Conservation (phyloP, 768 basidiomycete species). For the Trametes punicea region DNA sequence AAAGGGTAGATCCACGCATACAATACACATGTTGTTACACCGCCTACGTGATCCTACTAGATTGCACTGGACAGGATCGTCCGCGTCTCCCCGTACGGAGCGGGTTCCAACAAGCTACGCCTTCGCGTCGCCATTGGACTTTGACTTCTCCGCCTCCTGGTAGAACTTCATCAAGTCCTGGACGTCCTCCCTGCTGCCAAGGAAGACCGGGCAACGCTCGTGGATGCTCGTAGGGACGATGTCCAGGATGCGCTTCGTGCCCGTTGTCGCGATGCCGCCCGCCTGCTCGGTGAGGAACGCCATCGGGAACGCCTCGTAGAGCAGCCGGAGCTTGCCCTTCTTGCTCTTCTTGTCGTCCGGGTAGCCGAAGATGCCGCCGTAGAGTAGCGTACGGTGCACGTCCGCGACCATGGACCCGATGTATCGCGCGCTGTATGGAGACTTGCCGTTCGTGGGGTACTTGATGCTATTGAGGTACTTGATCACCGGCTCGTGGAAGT, state of each 20-base stretch:
- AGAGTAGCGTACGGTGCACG: slow-evolving; percentile 92
- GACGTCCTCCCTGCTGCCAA: slow-evolving; percentile 93
- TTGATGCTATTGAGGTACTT: slow-evolving; percentile 91
- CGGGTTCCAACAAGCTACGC: too few species aligned
- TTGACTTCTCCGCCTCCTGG: slow-evolving; percentile 33
- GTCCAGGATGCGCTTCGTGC: slow-evolving; percentile 90
- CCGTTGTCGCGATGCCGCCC: slow-evolving; percentile 95
- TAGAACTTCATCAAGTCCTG: slow-evolving; percentile 87
- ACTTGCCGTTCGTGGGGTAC: slow-evolving; percentile 71
- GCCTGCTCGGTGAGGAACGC: slow-evolving; percentile 95
- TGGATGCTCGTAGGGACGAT: slow-evolving; percentile 85
- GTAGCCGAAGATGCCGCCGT: slow-evolving; percentile 98
- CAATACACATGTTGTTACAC: slow-evolving; percentile 12
- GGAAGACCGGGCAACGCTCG: slow-evolving; percentile 88
- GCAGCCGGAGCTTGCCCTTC: slow-evolving; percentile 87
- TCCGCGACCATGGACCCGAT: slow-evolving; percentile 99
- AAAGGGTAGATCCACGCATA: slow-evolving; percentile 4
- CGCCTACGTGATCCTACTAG: neutral
- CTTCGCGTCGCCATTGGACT: slow-evolving; percentile 19
- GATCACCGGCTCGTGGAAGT: slow-evolving; percentile 80
- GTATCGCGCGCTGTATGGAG: slow-evolving; percentile 88
- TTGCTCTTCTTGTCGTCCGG: slow-evolving; percentile 98
- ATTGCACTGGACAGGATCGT: neutral
- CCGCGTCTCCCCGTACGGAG: too few species aligned
- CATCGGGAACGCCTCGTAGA: slow-evolving; percentile 99